phyloP scores from a whole-genome alignment of 768 basidiomycete genomes.

The Russula lepida region DNA sequence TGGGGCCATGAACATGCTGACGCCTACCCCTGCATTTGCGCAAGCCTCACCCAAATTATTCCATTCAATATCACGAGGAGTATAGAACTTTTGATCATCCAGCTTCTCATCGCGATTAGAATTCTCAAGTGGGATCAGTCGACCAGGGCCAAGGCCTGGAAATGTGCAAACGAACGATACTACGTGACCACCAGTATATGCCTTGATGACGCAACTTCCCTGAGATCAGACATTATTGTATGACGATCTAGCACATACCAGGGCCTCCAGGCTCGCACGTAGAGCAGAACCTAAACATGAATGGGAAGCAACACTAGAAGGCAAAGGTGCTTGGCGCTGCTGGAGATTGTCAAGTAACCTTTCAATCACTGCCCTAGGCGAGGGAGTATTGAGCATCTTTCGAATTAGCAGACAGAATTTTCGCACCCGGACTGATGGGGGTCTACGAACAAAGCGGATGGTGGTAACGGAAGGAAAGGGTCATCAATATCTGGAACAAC shows the following conservation, averaged over 20 bases:
- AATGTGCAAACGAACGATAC: slow-evolving; percentile 61
- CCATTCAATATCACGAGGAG: slow-evolving; percentile 75
- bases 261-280: slow-evolving; percentile 56
- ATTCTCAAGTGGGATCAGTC: slow-evolving; percentile 54
- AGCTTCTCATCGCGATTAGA: slow-evolving; percentile 68
- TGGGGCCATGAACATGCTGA: slow-evolving; percentile 83
- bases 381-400: slow-evolving; percentile 1
- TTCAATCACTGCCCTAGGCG: slow-evolving; percentile 52
- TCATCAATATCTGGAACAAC: slow-evolving; percentile 90
- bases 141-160: slow-evolving; percentile 67
- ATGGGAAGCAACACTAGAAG: slow-evolving; percentile 30
- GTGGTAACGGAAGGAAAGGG: slow-evolving; percentile 67
- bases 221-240: slow-evolving; percentile 9
- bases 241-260: slow-evolving; percentile 39
- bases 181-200: slow-evolving; percentile 70
- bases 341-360: slow-evolving; percentile 59
- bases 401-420: not conserved
- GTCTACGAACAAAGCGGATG: slow-evolving; percentile 66
- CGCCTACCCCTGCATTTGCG: slow-evolving; percentile 81
- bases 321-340: slow-evolving; percentile 43
- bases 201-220: slow-evolving; percentile 29
- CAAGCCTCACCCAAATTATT: slow-evolving; percentile 78
- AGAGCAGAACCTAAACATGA: slow-evolving; percentile 77
- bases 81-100: slow-evolving; percentile 76
- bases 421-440: slow-evolving; percentile 58